These are phyloP conservation scores for Cadophora luteo-olivacea DNA, from an alignment of 2,329 filamentous ascomycete species.

Conservation along the genomic window DNA sequence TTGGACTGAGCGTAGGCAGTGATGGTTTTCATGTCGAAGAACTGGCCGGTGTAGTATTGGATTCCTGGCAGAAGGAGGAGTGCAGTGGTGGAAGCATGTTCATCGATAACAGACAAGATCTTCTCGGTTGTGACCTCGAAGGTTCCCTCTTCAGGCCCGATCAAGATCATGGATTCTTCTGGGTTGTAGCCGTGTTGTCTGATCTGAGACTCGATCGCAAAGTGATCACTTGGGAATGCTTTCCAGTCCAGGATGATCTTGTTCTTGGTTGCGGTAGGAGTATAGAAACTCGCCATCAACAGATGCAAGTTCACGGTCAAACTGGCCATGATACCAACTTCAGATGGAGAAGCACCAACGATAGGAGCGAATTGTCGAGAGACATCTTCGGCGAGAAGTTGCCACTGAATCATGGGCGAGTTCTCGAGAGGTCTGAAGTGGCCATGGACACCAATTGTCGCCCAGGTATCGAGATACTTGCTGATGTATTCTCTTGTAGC, in stretches of 20 bases:
- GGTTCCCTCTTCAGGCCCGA: conserved; percentile 64
- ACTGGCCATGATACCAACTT: conserved; percentile 89
- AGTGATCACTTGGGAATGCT: conserved; percentile 89
- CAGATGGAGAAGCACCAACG: conserved; percentile 73
- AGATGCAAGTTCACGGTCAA: conserved; percentile 76
- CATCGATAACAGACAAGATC: conserved; percentile 76
- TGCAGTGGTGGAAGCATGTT: conserved; percentile 75
- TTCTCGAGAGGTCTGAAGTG: conserved; percentile 77
- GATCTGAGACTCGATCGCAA: conserved; percentile 84
- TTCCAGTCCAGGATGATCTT: conserved; percentile 80
- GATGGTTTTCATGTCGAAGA: conserved; percentile 82
- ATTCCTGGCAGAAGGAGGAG: conserved; percentile 84
- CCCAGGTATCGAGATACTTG: conserved; percentile 83
- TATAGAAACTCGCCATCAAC: conserved; percentile 74
- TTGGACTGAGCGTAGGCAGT: conserved; percentile 76
- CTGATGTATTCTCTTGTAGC: conserved; percentile 69
- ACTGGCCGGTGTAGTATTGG: conserved; percentile 91
- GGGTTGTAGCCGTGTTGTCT: conserved; percentile 70
- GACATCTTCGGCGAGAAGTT: conserved; percentile 79
- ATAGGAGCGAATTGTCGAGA: conserved; percentile 73
- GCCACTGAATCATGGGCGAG: conserved; percentile 73
- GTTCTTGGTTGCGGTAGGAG: conserved; percentile 62
- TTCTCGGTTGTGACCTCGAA: conserved; percentile 73
- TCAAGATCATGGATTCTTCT: conserved; percentile 72
- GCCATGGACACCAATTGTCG: conserved; percentile 81